Evolutionary conservation across 2,329 filamentous ascomycete species (phyloP).

Genomic region (Metarhizium album): DNA sequence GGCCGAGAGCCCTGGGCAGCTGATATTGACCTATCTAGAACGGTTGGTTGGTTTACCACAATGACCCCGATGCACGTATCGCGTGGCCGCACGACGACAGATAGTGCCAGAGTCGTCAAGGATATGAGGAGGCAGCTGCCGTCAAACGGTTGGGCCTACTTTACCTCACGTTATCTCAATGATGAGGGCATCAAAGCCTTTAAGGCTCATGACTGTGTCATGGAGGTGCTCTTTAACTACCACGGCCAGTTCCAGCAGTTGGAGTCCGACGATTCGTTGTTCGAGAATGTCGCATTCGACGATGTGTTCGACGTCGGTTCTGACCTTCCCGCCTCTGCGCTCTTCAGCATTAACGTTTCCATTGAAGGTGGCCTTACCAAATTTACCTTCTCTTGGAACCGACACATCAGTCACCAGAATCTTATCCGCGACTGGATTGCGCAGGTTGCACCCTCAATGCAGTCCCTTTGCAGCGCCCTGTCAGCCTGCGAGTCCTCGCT

Average conservation of each 20-base stretch:
- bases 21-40: conserved; percentile 19
- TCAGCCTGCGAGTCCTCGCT: not conserved
- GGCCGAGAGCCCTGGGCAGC: conserved; percentile 17
- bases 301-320: conserved; percentile 4
- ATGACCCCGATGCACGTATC: conserved; percentile 10
- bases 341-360: conserved; percentile 3
- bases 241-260: conserved; percentile 9
- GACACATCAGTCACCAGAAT: conserved; percentile 1
- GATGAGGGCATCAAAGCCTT: not conserved
- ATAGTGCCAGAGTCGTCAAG: conserved; percentile 1
- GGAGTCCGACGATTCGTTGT: conserved; percentile 9
- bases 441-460: conserved; percentile 1
- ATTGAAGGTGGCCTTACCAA: conserved; percentile 2
- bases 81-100: not conserved
- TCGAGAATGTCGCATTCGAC: conserved; percentile 4
- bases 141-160: conserved; percentile 4
- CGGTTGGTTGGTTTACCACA: conserved; percentile 29
- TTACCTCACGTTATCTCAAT: conserved; percentile 3
- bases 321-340: not conserved
- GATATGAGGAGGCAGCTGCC: not conserved
- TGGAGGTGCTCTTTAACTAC: conserved; percentile 6
- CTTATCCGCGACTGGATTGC: conserved; percentile 4
- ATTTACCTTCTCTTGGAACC: conserved; percentile 5
- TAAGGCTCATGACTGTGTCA: not conserved
- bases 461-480: not conserved